Evolutionary conservation across 768 basidiomycete genomes (phyloP).

Genomic region (Leccinum ochraceum): DNA sequence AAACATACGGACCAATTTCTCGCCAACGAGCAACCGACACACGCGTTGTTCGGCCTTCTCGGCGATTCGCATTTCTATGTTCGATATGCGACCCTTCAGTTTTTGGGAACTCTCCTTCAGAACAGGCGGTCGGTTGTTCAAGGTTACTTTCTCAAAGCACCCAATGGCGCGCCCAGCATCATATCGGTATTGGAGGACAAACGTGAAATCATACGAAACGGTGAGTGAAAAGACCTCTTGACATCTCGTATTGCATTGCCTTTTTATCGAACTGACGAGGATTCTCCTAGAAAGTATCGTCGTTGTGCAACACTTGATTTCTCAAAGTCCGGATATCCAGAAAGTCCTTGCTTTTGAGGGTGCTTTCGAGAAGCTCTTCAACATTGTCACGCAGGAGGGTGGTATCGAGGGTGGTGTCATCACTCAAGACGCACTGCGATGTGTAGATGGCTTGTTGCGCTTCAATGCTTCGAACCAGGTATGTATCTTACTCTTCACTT

Average conservation of each 20-base stretch:
- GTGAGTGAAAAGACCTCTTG: constrained; percentile 41
- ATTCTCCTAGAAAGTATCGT: constrained; percentile 69
- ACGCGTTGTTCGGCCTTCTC: constrained; percentile 77
- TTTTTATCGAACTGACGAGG: constrained; percentile 11
- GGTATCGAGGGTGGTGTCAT: constrained; percentile 91
- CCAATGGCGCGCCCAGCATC: constrained; percentile 72
- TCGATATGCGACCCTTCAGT: constrained; percentile 81
- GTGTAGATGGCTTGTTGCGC: constrained; percentile 82
- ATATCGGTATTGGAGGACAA: constrained; percentile 80
- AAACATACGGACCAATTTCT: constrained; percentile 83
- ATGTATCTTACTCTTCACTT: constrained; percentile 15
- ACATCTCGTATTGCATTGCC: not conserved
- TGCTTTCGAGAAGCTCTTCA: constrained; percentile 93
- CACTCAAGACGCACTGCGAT: constrained; percentile 81
- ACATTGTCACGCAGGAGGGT: constrained; percentile 82
- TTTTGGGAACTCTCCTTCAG: constrained; percentile 75
- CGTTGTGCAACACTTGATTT: constrained; percentile 77
- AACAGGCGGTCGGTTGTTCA: constrained; percentile 84
- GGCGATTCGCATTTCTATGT: constrained; percentile 80
- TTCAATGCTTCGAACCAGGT: constrained; percentile 97
- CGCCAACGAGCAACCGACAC: constrained; percentile 64
- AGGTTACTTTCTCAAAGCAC: constrained; percentile 86
- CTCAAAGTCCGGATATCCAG: constrained; percentile 91
- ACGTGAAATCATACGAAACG: constrained; percentile 86
- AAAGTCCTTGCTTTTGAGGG: constrained; percentile 97